Base-by-base conservation (phyloP, 169 alveolate species). In the Ophryocystis elektroscirrha region DNA sequence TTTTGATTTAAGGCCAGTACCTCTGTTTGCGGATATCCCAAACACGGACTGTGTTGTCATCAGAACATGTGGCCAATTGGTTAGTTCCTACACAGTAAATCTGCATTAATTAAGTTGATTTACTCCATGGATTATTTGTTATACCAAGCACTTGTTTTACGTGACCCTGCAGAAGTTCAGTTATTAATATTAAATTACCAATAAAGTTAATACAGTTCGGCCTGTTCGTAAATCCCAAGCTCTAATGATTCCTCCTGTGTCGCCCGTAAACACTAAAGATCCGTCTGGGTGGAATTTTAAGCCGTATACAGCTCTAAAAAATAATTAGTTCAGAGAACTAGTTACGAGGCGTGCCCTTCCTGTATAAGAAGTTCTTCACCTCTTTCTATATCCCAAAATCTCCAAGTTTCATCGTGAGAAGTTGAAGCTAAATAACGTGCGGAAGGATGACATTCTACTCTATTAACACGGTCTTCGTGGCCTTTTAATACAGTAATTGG, bases 371-470 rank as follows among this genome's bases (percentile, higher is more conserved):
- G 46, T 55, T 76, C 85, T 48, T 71, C 59, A 36, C 53, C 42
- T 20, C 57, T 63, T 48, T 73, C 83, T 0, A 72, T 47, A 57
- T 81, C 91, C 90, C 91, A 85, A 9, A 80, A 53, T 30, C 87
- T 62, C 86, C 86, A 81, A 1, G 95, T 81, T 25, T 69, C 69
- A 64, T 85, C 95, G 62, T 81, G 74, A n/a, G 87, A 74, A 3
- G 69, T 58, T 12, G 69, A 45, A 12, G 61, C 68, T 19, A 25
- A 6, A 16, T 48, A 35, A 6, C 43, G 28, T 15, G 48, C 56
- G 4, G 36, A 15, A 23, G 67, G 73, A 26, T 51, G 64, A 27
- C 51, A 63, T 5, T 29, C 68, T 15, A 63, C 54, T 12, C 63
- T 46, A 30, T 63, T 63, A 22, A 58, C 64, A 2, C 73, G 59